phyloP scores from a whole-genome alignment of 768 basidiomycete species.

The Mycena polygramma region DNA sequence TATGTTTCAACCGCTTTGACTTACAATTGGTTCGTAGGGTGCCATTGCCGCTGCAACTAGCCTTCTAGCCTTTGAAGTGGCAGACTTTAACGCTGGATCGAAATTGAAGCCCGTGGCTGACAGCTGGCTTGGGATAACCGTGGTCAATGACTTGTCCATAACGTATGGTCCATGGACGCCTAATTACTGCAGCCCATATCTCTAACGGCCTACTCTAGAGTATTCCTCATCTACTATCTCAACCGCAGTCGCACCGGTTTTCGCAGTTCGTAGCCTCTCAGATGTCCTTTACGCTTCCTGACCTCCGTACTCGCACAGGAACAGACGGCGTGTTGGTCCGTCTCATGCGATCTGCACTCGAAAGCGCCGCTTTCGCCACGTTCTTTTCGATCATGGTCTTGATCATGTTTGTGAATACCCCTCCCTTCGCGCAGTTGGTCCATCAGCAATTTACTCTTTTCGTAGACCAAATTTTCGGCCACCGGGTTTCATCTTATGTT shows the following conservation, averaged over 20 bases:
- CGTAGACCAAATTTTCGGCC: neutral
- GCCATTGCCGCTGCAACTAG: neutral
- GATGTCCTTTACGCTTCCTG: neutral
- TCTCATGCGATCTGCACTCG: neutral
- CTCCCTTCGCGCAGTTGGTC: neutral
- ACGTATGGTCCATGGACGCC: neutral
- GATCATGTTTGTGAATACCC: neutral
- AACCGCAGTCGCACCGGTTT: neutral
- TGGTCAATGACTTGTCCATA: neutral
- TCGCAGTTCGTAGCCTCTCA: neutral
- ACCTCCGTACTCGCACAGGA: neutral
- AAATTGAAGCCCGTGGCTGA: neutral
- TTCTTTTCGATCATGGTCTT: constrained; percentile 10
- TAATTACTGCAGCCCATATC: neutral
- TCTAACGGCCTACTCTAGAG: neutral
- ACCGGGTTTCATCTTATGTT: constrained; percentile 8
- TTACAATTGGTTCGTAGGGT: neutral
- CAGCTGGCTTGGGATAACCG: neutral
- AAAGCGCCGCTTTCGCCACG: neutral
- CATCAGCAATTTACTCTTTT: neutral
- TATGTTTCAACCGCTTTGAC: neutral
- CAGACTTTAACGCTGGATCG: neutral
- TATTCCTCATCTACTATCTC: neutral
- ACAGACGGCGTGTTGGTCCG: neutral
- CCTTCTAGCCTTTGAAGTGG: neutral